phyloP scores from a whole-genome alignment of 2,329 filamentous ascomycete genomes.

The Sarocladiaceae sp. region DNA sequence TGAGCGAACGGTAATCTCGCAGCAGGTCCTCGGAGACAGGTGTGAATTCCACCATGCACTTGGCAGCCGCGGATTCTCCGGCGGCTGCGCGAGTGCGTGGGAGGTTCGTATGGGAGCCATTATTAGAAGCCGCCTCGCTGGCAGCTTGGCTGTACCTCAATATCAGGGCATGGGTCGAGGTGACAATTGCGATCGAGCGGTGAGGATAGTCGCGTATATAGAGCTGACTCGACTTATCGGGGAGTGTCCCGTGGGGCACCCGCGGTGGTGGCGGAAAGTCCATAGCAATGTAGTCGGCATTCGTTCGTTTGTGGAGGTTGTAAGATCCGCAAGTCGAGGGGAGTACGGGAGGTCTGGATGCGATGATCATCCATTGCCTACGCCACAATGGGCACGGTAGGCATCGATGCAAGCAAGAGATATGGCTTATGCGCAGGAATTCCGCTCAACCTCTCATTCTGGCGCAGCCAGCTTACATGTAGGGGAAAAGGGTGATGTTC shows the following conservation, averaged over 20 bases:
- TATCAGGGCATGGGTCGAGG: slow-evolving; percentile 73
- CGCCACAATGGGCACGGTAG: background rate
- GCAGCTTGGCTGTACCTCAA: slow-evolving; percentile 72
- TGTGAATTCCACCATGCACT: slow-evolving; percentile 87
- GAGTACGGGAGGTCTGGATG: background rate
- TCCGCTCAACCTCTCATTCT: background rate
- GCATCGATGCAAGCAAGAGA: background rate
- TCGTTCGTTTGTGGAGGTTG: background rate
- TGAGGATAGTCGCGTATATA: slow-evolving; percentile 83
- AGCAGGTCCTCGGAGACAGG: slow-evolving; percentile 61
- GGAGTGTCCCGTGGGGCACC: slow-evolving; percentile 21
- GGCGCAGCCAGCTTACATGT: background rate
- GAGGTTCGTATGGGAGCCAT: slow-evolving; percentile 55
- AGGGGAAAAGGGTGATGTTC: background rate
- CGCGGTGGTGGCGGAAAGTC: slow-evolving; percentile 6
- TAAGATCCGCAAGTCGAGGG: background rate
- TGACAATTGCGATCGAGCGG: slow-evolving; percentile 82
- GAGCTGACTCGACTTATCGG: slow-evolving; percentile 67
- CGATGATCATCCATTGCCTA: background rate
- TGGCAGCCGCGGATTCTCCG: slow-evolving; percentile 44
- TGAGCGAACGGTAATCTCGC: slow-evolving; percentile 71
- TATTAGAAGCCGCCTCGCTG: slow-evolving; percentile 52
- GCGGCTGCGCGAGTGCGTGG: slow-evolving; percentile 31
- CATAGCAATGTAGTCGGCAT: background rate
- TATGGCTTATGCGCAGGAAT: background rate